Evolutionary conservation across 169 alveolate genomes (phyloP), one percentile per base, ranked within the genome.

Genomic region (Plasmodium blacklocki): DNA sequence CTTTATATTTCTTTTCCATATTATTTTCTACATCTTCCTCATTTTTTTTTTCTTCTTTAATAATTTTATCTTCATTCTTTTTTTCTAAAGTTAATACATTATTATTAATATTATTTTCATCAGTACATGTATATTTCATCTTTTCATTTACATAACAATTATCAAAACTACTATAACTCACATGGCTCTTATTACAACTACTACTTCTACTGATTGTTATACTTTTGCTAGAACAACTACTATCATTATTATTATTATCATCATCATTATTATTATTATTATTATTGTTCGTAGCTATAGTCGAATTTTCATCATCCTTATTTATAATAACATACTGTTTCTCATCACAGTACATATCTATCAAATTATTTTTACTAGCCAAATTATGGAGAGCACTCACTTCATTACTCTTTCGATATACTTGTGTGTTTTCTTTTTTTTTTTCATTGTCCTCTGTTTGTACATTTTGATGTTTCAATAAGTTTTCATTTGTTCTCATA

Each of bases 1-100:
- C 73, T 80, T 80, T 52, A 8, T 45, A 43, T 32, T 80, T 52
- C 21, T 52, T 67, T 67, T 80, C 90, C 32, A 58, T 32, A 18
- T 26, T 47, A 15, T 18, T 32, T 59, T 43, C 3, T 15, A 19
- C 0, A 59, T 7, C 1, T 59, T 6, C 11, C 2, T 19, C 21
- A 19, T 26, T 59, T 19, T 18, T 2, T n/a, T 9, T 14, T 0
- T 26, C 15, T 59, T 19, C 1, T 52, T n/a, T 52, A 12, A 0
- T 0, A 52, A 12, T 52, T 12, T 52, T 12, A 4, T 4, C 5
- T 0, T 12, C 62, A 52, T 1, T n/a, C 19, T 7, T 52, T 9
- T 3, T 52, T 52, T 52, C 62, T 0, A 12, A 50, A 0, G 26
- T 0, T 23, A 29, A 29, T 29, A 5, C 5, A 39, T 39, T 7